These are phyloP conservation scores for Cyclotella baltica DNA, from an alignment of 108 stramenopile genomes.

Conservation along the genomic window DNA sequence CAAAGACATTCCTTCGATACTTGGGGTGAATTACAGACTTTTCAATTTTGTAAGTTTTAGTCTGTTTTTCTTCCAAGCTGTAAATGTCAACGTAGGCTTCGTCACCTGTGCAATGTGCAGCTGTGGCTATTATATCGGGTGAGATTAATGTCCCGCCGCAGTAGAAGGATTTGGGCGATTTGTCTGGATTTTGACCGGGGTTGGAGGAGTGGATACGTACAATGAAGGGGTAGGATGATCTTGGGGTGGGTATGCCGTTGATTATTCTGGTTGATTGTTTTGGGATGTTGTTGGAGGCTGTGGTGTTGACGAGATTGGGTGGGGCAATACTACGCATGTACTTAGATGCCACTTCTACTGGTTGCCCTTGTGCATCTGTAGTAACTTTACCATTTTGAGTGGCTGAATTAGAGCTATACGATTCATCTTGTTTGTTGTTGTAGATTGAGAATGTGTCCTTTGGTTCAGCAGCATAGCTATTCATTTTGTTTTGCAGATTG, in stretches of 20 bases:
- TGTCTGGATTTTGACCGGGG: constrained; percentile 7
- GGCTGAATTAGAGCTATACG: too few species aligned
- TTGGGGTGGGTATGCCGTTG: constrained; percentile 17
- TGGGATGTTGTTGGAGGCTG: not conserved
- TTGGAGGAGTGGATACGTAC: constrained; percentile 20
- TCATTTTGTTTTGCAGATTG: not conserved
- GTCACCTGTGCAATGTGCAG: constrained; percentile 32
- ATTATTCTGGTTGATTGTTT: constrained; percentile 26
- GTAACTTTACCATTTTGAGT: not conserved
- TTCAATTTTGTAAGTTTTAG: constrained; percentile 6
- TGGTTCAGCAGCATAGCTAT: too few species aligned
- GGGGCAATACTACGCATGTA: not conserved
- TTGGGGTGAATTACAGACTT: constrained; percentile 39
- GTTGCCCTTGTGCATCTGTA: constrained; percentile 12
- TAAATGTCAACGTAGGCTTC: constrained; percentile 20
- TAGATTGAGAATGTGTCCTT: too few species aligned
- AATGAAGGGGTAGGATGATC: constrained; percentile 21
- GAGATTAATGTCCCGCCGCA: constrained; percentile 34
- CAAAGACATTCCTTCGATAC: constrained; percentile 14
- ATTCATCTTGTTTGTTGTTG: too few species aligned
- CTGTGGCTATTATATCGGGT: constrained; percentile 24
- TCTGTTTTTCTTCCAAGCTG: not conserved
- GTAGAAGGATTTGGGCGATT: not conserved
- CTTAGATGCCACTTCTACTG: constrained; percentile 10
- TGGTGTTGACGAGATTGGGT: not conserved